These are phyloP conservation scores for Lolium rigidum DNA, from an alignment of 176 grass and related monocot species.

Conservation along the genomic window DNA sequence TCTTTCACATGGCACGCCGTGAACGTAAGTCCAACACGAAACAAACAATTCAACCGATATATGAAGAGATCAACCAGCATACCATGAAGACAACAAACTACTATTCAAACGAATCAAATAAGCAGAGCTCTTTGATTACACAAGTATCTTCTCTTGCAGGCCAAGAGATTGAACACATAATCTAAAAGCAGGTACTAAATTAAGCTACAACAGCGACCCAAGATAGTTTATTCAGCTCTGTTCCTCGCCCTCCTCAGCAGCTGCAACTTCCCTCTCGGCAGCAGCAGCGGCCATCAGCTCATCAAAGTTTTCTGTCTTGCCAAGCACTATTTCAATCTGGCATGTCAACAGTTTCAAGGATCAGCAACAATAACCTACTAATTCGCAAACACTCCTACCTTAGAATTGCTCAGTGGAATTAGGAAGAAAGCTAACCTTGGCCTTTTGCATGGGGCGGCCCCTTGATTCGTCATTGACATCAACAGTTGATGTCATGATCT, in stretches of 20 bases:
- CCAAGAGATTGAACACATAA: constrained; percentile 42
- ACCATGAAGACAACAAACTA: constrained; percentile 23
- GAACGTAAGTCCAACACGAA: neutral
- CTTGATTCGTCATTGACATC: constrained; percentile 92
- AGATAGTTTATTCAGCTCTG: constrained; percentile 47
- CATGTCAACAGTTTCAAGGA: neutral
- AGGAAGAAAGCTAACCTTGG: constrained; percentile 64
- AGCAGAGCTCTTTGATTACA: constrained; percentile 47
- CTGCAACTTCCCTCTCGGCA: constrained; percentile 68
- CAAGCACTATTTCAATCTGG: constrained; percentile 88
- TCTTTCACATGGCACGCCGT: no score
- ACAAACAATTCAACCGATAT: neutral
- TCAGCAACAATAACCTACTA: neutral
- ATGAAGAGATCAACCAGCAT: neutral
- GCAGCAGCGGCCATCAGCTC: constrained; percentile 86
- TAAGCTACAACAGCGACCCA: constrained; percentile 33
- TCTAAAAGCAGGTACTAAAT: constrained; percentile 47
- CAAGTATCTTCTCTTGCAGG: constrained; percentile 41
- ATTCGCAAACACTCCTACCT: neutral
- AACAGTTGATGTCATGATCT: constrained; percentile 87
- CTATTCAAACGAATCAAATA: constrained; percentile 41
- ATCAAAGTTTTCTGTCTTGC: constrained; percentile 93
- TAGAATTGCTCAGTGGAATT: neutral
- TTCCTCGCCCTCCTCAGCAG: constrained; percentile 55
- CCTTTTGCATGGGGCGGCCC: constrained; percentile 79